A percentile compares a stretch with the other conserved stretches of the same genome.
Evolutionary conservation across 176 grass and related monocot genomes (phyloP).

Genomic region (Lolium rigidum): DNA sequence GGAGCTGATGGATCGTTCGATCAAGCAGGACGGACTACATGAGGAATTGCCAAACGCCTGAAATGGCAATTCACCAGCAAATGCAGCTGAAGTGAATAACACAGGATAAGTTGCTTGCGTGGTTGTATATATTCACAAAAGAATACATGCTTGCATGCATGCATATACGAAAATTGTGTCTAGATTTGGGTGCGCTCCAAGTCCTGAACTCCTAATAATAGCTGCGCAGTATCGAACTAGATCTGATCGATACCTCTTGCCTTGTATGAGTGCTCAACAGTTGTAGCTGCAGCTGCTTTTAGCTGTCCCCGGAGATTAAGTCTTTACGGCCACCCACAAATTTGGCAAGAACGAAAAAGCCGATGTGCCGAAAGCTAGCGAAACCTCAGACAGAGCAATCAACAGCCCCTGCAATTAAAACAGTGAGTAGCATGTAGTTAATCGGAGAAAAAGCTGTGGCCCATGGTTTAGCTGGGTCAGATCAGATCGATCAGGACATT

Average conservation of each 20-base stretch:
- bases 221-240: not conserved
- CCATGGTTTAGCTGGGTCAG: conserved; percentile 2
- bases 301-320: not conserved
- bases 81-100: too few species aligned
- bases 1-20: not conserved
- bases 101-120: too few species aligned
- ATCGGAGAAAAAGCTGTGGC: conserved; percentile 2
- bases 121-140: too few species aligned
- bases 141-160: not conserved
- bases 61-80: too few species aligned
- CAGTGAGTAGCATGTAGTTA: not conserved
- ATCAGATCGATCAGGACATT: conserved; percentile 6
- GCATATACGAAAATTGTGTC: too few species aligned
- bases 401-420: not conserved
- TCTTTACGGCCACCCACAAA: not conserved
- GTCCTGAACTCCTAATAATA: too few species aligned
- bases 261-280: not conserved
- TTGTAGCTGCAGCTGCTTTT: not conserved
- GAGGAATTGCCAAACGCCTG: not conserved
- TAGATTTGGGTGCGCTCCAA: too few species aligned
- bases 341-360: not conserved
- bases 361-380: conserved; percentile 38
- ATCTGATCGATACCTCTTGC: not conserved
- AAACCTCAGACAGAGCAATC: not conserved
- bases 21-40: too few species aligned